Percentiles rank a stretch among this genome's conserved stretches.
Evolutionary conservation across 345 rosid genomes (phyloP).

Genomic region (Citrus maxima): DNA sequence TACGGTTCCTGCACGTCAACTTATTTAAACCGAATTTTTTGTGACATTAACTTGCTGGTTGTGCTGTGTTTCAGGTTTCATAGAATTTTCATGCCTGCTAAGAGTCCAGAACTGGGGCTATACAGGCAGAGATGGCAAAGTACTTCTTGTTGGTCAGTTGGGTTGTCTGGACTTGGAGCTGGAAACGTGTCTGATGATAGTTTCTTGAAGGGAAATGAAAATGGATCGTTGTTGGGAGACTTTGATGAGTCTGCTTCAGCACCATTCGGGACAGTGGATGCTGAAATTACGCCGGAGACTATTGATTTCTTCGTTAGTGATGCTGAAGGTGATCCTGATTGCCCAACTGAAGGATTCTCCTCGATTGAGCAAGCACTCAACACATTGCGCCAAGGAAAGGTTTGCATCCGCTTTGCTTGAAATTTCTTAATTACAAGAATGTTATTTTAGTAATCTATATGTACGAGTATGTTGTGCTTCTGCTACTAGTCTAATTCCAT

Average conservation of each 20-base stretch:
- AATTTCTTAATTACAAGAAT: not conserved
- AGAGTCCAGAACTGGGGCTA: constrained; percentile 16
- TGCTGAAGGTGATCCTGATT: constrained; percentile 87
- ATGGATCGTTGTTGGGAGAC: constrained; percentile 38
- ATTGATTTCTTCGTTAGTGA: constrained; percentile 85
- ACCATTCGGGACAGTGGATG: constrained; percentile 44
- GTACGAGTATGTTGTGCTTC: not conserved
- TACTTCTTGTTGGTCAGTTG: constrained; percentile 32
- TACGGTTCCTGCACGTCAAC: not conserved
- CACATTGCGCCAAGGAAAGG: constrained; percentile 68
- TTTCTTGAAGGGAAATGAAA: constrained; percentile 31
- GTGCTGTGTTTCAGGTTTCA: constrained; percentile 33
- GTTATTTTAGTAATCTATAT: not conserved
- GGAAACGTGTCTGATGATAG: constrained; percentile 45
- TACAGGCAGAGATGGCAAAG: constrained; percentile 31
- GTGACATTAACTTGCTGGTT: not conserved
- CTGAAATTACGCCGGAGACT: constrained; percentile 63
- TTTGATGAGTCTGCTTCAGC: constrained; percentile 35
- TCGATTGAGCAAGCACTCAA: constrained; percentile 61
- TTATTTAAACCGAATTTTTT: not conserved
- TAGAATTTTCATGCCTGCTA: constrained; percentile 25
- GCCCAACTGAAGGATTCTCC: constrained; percentile 73
- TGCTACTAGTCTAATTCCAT: not conserved
- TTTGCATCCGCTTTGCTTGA: constrained; percentile 22
- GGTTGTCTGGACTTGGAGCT: constrained; percentile 32